Evolutionary conservation across 192 early-diverging fungal species (phyloP).

Genomic region (Podochytrium sp.): DNA sequence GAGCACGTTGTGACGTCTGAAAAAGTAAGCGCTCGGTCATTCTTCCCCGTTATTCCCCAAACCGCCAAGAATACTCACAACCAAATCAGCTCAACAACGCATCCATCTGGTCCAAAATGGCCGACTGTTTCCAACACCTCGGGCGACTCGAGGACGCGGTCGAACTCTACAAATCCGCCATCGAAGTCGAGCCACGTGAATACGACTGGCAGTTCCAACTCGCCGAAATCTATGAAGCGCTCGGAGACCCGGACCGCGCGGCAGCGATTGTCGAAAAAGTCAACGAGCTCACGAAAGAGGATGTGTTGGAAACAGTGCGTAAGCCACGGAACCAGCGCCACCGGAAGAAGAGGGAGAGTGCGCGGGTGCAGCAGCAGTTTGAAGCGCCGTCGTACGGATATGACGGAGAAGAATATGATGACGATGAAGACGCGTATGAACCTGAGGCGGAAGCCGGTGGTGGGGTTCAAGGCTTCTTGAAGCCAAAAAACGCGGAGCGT

Average conservation of each 20-base stretch:
- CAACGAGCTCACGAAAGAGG: slow-evolving; percentile 24
- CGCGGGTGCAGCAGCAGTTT: not conserved
- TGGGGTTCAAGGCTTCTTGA: slow-evolving; percentile 9
- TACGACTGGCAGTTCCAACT: slow-evolving; percentile 69
- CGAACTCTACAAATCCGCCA: slow-evolving; percentile 50
- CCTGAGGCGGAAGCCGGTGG: not conserved
- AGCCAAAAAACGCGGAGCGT: not conserved
- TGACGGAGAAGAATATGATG: not conserved
- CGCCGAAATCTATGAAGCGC: slow-evolving; percentile 73
- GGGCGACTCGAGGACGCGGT: slow-evolving; percentile 59
- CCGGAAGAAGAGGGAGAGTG: not conserved
- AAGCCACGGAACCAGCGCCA: not conserved
- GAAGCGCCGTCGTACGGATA: not conserved
- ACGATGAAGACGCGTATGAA: not conserved
- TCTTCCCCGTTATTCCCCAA: not conserved
- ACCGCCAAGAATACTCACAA: not conserved
- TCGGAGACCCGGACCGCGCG: slow-evolving; percentile 57
- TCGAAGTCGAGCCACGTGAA: slow-evolving; percentile 66
- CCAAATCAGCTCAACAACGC: slow-evolving; percentile 36
- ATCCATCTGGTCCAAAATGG: slow-evolving; percentile 60
- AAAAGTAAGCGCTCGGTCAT: slow-evolving; percentile 20
- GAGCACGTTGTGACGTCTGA: slow-evolving; percentile 38
- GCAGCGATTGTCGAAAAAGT: slow-evolving; percentile 29
- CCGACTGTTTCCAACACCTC: slow-evolving; percentile 61
- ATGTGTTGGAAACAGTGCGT: not conserved